phyloP scores from a whole-genome alignment of 495 filamentous ascomycete genomes.

The Penicillium paxilli region DNA sequence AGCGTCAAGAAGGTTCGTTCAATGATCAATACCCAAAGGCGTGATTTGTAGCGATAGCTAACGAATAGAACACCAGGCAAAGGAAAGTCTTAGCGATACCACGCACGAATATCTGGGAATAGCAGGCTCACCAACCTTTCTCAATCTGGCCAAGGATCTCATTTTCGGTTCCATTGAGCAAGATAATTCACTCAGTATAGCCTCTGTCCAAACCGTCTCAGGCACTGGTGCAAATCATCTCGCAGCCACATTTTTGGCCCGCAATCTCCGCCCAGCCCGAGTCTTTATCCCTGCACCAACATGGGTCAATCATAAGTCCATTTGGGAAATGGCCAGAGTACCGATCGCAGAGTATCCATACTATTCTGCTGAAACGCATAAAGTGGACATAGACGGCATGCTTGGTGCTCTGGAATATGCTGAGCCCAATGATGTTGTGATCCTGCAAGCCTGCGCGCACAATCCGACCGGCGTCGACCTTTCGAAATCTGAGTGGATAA shows the following conservation, averaged over 20 bases:
- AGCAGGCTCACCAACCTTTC: not conserved
- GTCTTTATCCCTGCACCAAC: conserved; percentile 33
- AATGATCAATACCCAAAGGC: not conserved
- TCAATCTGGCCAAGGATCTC: not conserved
- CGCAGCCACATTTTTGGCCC: conserved; percentile 71
- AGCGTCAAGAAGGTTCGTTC: conserved; percentile 16
- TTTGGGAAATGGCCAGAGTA: conserved; percentile 25
- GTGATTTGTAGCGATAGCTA: too few species aligned
- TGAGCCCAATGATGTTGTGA: conserved; percentile 25
- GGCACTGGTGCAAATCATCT: conserved; percentile 83
- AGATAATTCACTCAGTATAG: not conserved
- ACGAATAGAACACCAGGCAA: not conserved
- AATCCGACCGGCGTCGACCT: conserved; percentile 46
- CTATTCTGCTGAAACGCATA: conserved; percentile 14
- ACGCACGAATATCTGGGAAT: conserved; percentile 6
- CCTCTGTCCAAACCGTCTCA: conserved; percentile 68
- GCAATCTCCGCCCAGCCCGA: conserved; percentile 10
- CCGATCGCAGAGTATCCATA: conserved; percentile 29
- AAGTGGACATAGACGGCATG: conserved; percentile 16
- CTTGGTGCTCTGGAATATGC: conserved; percentile 17
- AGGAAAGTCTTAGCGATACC: not conserved
- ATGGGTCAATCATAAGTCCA: conserved; percentile 31
- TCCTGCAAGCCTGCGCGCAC: conserved; percentile 47
- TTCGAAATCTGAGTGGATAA: conserved; percentile 32
- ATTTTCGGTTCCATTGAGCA: not conserved